Evolutionary conservation across 2,329 filamentous ascomycete genomes (phyloP), one percentile per base, ranked within the genome.

Genomic region (Blastomyces parvus): DNA sequence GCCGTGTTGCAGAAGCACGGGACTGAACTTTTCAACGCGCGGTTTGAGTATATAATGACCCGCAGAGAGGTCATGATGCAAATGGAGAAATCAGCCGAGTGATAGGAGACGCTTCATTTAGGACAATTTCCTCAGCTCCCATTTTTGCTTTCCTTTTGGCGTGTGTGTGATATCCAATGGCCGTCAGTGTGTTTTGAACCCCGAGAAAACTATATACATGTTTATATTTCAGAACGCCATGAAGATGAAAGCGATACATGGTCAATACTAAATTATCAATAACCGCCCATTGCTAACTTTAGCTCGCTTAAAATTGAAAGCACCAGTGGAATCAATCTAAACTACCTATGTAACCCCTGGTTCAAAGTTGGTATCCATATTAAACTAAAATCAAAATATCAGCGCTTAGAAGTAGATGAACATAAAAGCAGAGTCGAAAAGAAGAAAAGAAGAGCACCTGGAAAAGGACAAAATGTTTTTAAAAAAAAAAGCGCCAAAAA

Each of bases 1-100:
- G 69, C 69, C 44, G 67, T 79, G 33, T 59, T 76, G 60, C 65
- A 73, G 55, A 81, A 81, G 65, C 80, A 82, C 69, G 80, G 80
- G 2, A 66, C 66, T n/a, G 70, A 72, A 0, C 66, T 66, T 2
- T 71, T 73, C n/a, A 65, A 74, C 50, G 66, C 64, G 19, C 71
- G 78, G 46, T 76, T 71, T 72, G 70, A 76, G 42, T 78, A 76
- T 65, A 69, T 78, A 33, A 65, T 66, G 42, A 65, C 72, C 66
- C 69, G 70, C 11, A 69, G 69, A 67, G 66, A 33, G 66, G 64
- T 50, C 69, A 30, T 44, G 69, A 19, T 62, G 67, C 50, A 59
- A 64, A 62, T n/a, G 56, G 17, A 44, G 30, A 6, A 38, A 2
- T 6, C 13, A 36, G 30, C 19, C 11, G 33, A 22, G 8, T 36